Percentiles rank a stretch among this genome's conserved stretches.
Conservation (phyloP, 2,329 filamentous ascomycete species). For the Stromatinia cepivora region DNA sequence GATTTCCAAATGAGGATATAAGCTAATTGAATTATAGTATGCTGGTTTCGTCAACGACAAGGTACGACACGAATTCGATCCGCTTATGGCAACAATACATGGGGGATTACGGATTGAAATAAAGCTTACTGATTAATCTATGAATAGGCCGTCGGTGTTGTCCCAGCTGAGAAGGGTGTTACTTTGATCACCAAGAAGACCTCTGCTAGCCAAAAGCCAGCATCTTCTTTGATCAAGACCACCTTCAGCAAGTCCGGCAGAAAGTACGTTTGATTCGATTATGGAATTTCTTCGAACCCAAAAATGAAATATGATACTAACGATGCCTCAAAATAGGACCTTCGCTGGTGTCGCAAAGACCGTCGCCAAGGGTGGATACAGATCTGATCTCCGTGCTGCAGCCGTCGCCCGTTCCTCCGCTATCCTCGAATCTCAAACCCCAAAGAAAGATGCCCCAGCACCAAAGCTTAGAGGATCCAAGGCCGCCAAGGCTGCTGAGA, state of each 20-base stretch:
- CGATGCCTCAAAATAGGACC: constrained; percentile 55
- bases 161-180: constrained; percentile 73
- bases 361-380: constrained; percentile 84
- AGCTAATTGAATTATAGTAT: constrained; percentile 57
- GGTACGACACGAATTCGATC: constrained; percentile 55
- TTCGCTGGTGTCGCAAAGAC: constrained; percentile 85
- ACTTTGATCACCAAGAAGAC: constrained; percentile 83
- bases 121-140: constrained; percentile 28
- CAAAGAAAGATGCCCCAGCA: constrained; percentile 73
- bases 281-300: background rate
- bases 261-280: constrained; percentile 61
- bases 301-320: background rate
- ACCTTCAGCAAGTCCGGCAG: constrained; percentile 74
- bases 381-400: constrained; percentile 70
- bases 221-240: constrained; percentile 61
- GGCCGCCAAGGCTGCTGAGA: constrained; percentile 68
- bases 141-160: constrained; percentile 72
- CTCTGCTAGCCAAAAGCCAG: constrained; percentile 71
- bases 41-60: constrained; percentile 92
- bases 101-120: constrained; percentile 15
- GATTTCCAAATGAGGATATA: background rate
- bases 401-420: constrained; percentile 87
- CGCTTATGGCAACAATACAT: background rate
- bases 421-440: constrained; percentile 75
- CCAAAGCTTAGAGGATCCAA: constrained; percentile 77